Evolutionary conservation across 371 early-diverging fungal species (phyloP).

Genomic region (Syncephalastrum contaminatum): DNA sequence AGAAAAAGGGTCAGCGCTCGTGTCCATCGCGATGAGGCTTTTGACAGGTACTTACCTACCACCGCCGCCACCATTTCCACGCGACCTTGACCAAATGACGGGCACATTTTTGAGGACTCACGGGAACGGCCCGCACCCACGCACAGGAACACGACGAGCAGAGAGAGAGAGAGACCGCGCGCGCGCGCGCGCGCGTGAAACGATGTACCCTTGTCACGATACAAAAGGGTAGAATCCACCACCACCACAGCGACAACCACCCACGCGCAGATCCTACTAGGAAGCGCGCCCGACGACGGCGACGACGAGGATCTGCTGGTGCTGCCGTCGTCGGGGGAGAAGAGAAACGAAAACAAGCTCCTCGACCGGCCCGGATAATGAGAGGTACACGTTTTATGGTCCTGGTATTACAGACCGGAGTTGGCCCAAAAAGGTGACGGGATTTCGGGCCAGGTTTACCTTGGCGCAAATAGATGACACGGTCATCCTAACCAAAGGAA

Average conservation of each 20-base stretch:
- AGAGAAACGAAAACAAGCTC: conserved; percentile 1
- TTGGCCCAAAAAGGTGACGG: too few species aligned
- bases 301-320: conserved; percentile 16
- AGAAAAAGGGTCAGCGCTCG: neutral
- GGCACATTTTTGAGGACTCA: too few species aligned
- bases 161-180: too few species aligned
- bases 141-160: conserved; percentile 1
- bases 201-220: neutral
- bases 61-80: conserved; percentile 9
- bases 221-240: neutral
- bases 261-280: neutral
- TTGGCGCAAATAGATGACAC: neutral
- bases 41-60: conserved; percentile 22
- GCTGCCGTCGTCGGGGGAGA: conserved; percentile 17
- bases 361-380: conserved; percentile 4
- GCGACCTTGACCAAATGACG: neutral
- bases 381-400: neutral
- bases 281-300: conserved; percentile 2
- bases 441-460: too few species aligned
- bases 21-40: neutral
- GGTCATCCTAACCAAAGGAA: neutral
- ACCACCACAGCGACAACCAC: conserved; percentile 4
- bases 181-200: neutral
- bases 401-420: too few species aligned
- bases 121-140: too few species aligned